Evolutionary conservation across 371 early-diverging fungal species (phyloP).

Genomic region (Nematocida parisii): DNA sequence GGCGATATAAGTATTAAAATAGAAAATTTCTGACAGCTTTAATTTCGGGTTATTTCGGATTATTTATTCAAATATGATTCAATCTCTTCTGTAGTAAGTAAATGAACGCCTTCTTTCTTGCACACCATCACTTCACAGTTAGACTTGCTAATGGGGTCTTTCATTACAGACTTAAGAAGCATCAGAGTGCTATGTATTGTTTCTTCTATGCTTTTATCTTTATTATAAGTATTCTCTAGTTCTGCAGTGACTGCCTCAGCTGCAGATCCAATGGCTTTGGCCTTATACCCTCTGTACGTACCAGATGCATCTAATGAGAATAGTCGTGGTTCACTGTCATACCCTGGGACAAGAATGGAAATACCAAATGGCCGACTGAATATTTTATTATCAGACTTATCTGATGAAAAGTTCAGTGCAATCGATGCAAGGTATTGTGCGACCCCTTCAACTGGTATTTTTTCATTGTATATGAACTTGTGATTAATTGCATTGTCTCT

Average conservation of each 20-base stretch:
- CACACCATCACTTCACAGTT: slow-evolving; percentile 91
- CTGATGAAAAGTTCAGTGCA: slow-evolving; percentile 68
- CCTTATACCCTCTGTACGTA: slow-evolving; percentile 81
- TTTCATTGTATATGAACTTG: slow-evolving; percentile 62
- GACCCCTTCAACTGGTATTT: slow-evolving; percentile 62
- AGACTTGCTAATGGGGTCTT: slow-evolving; percentile 87
- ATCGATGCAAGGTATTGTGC: slow-evolving; percentile 64
- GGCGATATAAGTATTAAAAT: too few species aligned
- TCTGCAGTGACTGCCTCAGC: slow-evolving; percentile 94
- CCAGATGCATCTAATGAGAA: slow-evolving; percentile 92
- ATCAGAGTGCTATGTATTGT: slow-evolving; percentile 82
- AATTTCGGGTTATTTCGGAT: neutral
- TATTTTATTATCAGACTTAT: slow-evolving; percentile 66
- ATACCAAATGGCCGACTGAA: slow-evolving; percentile 89
- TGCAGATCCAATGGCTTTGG: slow-evolving; percentile 94
- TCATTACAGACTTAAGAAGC: slow-evolving; percentile 97
- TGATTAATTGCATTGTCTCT: slow-evolving; percentile 64
- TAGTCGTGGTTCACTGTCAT: slow-evolving; percentile 92
- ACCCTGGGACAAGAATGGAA: slow-evolving; percentile 88
- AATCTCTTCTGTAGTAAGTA: slow-evolving; percentile 63
- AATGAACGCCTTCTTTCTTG: slow-evolving; percentile 49
- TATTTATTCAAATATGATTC: slow-evolving; percentile 34
- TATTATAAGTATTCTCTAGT: slow-evolving; percentile 78
- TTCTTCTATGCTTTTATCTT: slow-evolving; percentile 79
- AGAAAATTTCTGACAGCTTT: too few species aligned